These are phyloP conservation scores for Rhizopogon sp. DNA, from an alignment of 768 basidiomycete genomes.

Conservation along the genomic window DNA sequence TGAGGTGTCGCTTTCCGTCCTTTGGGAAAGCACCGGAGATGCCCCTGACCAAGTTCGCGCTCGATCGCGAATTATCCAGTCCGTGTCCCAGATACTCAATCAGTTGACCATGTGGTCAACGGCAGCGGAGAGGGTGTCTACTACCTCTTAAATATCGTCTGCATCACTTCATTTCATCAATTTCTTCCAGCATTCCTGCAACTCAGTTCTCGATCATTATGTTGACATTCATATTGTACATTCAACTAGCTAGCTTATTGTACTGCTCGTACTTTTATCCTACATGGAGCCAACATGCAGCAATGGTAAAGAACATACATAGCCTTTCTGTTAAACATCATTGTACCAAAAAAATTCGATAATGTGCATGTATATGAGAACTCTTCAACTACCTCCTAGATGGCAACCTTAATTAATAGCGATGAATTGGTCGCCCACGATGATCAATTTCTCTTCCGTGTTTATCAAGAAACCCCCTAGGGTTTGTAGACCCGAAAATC, in stretches of 20 bases:
- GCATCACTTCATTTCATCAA: background rate
- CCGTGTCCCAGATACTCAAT: constrained; percentile 32
- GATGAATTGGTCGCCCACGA: constrained; percentile 8
- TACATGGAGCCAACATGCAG: background rate
- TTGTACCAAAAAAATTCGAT: background rate
- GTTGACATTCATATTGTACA: background rate
- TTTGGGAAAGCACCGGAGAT: constrained; percentile 53
- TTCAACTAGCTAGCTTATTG: background rate
- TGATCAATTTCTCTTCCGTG: constrained; percentile 24
- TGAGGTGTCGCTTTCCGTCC: constrained; percentile 51
- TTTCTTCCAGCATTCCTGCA: background rate
- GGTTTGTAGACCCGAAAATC: constrained; percentile 16
- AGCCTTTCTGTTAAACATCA: too few species aligned
- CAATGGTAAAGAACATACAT: background rate
- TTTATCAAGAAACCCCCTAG: constrained; percentile 14
- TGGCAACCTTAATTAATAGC: background rate
- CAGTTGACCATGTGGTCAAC: constrained; percentile 42
- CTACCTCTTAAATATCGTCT: background rate
- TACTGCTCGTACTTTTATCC: background rate
- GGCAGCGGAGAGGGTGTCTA: constrained; percentile 28
- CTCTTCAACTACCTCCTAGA: too few species aligned
- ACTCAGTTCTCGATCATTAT: background rate
- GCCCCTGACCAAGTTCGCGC: constrained; percentile 39
- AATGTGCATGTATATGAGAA: background rate
- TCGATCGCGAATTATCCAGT: constrained; percentile 34